Evolutionary conservation across 1,139 yeast genomes (phyloP), one percentile per base, ranked within the genome.

Genomic region (Yamadazyma trypodendri): DNA sequence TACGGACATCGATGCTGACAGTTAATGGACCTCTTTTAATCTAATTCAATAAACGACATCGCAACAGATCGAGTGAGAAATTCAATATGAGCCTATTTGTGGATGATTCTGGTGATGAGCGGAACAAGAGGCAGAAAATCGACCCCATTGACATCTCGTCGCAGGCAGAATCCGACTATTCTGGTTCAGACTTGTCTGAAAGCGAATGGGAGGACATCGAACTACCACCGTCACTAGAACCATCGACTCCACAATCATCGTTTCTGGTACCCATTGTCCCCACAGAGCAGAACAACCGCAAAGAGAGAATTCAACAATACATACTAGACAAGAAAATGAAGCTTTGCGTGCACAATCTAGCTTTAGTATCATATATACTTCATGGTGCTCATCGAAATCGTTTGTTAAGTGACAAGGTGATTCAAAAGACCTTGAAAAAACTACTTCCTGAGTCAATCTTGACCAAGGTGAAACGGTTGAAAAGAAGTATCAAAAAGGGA

Each of bases 321-420:
- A 23, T 40, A 13, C 36, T 34, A 12, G 31, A 24, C 9, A 46
- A 47, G 28, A 41, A 43, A 24, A 34, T 36, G 10, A 51, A 55
- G 34, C 32, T 36, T 2, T 36, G 52, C 14, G 34, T 63, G 3
- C 66, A 63, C 31, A 49, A 56, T 36, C 43, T 66, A 17, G 57
- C 62, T 7, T 50, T 65, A 41, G 42, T 54, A 2, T 27, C 55
- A 1, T 66, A 62, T 38, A 53, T 59, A 40, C 33, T 51, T 1
- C 61, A 58, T 44, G 63, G 56, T 0, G 43, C 43, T 22, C 37
- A 42, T 10, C 44, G 72, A 31, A 65, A 65, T 38, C 34, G 39
- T 6, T 46, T 60, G 40, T 40, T 67, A 3, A 52, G 51, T 10
- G 34, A 49, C 20, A 42, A 41, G 23, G 43, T 34, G 18, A 59